Percentiles rank a stretch among this genome's conserved stretches.
Evolutionary conservation across 805 yeast species (phyloP).

Genomic region (Hagleromyces aurorensis): DNA sequence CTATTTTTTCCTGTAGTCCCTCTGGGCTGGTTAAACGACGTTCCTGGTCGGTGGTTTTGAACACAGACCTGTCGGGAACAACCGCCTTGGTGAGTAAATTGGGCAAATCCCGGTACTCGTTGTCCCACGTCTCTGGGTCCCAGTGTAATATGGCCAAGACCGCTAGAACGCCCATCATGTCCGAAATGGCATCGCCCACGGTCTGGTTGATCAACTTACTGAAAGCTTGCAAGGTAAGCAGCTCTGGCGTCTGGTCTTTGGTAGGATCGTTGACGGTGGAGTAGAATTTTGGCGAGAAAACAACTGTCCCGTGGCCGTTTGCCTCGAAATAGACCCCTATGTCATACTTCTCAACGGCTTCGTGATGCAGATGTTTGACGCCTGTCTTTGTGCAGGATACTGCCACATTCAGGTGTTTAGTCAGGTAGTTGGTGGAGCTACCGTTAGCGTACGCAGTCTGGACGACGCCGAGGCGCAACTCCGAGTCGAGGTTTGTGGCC

Average conservation of each 20-base stretch:
- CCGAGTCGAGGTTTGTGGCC: conserved; percentile 35
- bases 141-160: conserved; percentile 50
- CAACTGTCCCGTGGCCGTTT: conserved; percentile 97
- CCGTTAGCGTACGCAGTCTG: conserved; percentile 99
- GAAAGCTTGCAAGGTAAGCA: conserved; percentile 47
- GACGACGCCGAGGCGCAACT: conserved; percentile 64
- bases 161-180: conserved; percentile 67
- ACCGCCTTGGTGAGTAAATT: conserved; percentile 73
- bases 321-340: conserved; percentile 96
- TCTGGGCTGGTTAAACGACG: conserved; percentile 66
- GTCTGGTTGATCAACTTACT: conserved; percentile 83
- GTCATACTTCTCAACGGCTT: conserved; percentile 73
- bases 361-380: conserved; percentile 90
- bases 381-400: conserved; percentile 92
- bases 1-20: conserved; percentile 71
- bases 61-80: conserved; percentile 72
- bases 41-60: conserved; percentile 87
- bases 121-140: conserved; percentile 66
- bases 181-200: conserved; percentile 98
- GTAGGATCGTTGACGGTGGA: conserved; percentile 34
- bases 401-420: conserved; percentile 55
- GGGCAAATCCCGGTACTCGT: conserved; percentile 75
- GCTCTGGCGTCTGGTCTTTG: conserved; percentile 31
- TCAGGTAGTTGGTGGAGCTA: conserved; percentile 67
- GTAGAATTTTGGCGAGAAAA: conserved; percentile 54